These are phyloP conservation scores for Russula abietina DNA, from an alignment of 768 basidiomycete genomes.

Conservation along the genomic window DNA sequence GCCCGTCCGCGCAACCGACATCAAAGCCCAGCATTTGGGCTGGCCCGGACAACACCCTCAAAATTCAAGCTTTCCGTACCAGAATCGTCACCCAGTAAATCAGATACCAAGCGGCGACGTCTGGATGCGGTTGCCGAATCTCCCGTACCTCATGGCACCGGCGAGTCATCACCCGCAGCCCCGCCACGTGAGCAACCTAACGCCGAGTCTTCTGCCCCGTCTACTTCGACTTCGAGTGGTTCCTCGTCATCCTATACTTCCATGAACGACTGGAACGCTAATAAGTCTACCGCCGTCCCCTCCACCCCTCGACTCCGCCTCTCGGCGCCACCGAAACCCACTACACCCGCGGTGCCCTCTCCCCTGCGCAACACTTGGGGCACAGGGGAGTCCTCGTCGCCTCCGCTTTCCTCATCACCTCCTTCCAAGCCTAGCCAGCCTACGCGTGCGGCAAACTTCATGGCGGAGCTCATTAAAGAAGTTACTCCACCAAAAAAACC, in stretches of 20 bases:
- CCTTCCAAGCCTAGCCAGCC: conserved; percentile 35
- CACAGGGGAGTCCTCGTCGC: conserved; percentile 36
- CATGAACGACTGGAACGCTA: conserved; percentile 21
- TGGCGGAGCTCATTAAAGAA: conserved; percentile 67
- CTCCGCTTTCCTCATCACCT: conserved; percentile 28
- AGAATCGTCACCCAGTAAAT: conserved; percentile 33
- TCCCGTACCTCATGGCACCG: conserved; percentile 33
- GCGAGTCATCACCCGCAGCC: conserved; percentile 17
- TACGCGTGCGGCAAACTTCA: conserved; percentile 62
- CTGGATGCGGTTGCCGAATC: conserved; percentile 43
- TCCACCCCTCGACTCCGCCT: conserved; percentile 28
- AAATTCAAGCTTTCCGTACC: conserved; percentile 40
- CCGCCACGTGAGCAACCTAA: conserved; percentile 16
- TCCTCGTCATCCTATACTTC: conserved; percentile 17
- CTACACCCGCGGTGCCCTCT: conserved; percentile 61
- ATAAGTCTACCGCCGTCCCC: conserved; percentile 14
- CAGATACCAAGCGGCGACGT: conserved; percentile 58
- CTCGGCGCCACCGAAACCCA: conserved; percentile 40
- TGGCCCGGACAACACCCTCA: conserved; percentile 42
- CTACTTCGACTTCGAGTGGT: conserved; percentile 10
- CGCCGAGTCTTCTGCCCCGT: conserved; percentile 11
- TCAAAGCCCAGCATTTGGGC: conserved; percentile 65
- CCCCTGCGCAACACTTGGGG: conserved; percentile 73
- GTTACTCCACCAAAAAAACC: conserved; percentile 55
- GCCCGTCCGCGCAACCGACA: conserved; percentile 64